Base-by-base conservation (phyloP, 2,329 filamentous ascomycete genomes). In the Xylaria sp. region DNA sequence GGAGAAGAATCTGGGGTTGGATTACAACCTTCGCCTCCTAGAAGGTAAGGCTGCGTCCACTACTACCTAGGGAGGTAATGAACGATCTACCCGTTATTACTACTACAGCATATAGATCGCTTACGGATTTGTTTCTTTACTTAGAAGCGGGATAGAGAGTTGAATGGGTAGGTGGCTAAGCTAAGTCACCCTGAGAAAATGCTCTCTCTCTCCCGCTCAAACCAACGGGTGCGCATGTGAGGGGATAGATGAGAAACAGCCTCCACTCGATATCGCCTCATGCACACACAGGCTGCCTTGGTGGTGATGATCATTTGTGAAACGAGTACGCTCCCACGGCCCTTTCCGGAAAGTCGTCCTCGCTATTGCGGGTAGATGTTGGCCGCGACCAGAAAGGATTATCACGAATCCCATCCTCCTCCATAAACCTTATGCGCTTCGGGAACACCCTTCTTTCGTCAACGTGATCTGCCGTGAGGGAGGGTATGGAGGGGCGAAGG, bases 381-480 rank as follows among this genome's bases (percentile, higher is more conserved):
- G 66, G 39, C 54, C 43, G 70, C 59, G 55, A 62, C 62, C 61
- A 66, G 60, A 60, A 68, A 67, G 67, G 71, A 67, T 65, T 60
- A 39, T 62, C 59, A 60, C 51, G 68, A 69, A 69, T 59, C 69
- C 64, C 61, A 64, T 62, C 62, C 62, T 31, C 62, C 57, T 62
- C 62, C 52, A 58, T 28, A 64, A n/a, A 60, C 55, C 60, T 66
- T 65, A 69, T 70, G 72, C 72, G 72, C 65, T 67, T 71, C 72
- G 72, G 72, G 71, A 74, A 62, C 65, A 72, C 63, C 71, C 72
- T 73, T 68, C 57, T 71, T 72, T 70, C 71, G 71, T 71, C 71
- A 74, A 68, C 69, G 69, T 71, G 66, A 73, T 72, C 70, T 73
- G 68, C 71, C 72, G 72, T 72, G 67, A 71, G 69, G 71, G 72